A percentile compares a stretch with the other conserved stretches of the same genome.
Evolutionary conservation across 2,329 filamentous ascomycete genomes (phyloP).

Genomic region (Teratosphaeria nubilosa): DNA sequence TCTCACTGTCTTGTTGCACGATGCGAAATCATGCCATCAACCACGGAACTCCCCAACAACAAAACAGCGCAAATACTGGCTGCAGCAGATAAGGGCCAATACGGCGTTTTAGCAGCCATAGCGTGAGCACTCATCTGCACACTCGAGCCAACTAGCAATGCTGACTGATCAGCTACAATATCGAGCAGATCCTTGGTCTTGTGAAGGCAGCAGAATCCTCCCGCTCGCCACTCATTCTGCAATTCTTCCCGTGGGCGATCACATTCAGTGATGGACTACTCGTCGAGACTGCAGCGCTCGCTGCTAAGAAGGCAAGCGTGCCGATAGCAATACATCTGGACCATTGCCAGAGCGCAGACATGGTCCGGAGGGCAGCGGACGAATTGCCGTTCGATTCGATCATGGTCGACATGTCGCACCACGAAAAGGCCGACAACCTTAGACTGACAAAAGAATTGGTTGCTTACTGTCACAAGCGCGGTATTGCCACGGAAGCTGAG

Average conservation of each 20-base stretch:
- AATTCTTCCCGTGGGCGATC: conserved; percentile 68
- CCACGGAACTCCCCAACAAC: neutral
- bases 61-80: conserved; percentile 18
- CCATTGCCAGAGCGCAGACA: conserved; percentile 35
- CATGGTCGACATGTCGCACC: conserved; percentile 69
- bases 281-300: conserved; percentile 36
- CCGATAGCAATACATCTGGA: conserved; percentile 38
- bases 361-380: conserved; percentile 26
- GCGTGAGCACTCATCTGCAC: conserved; percentile 1
- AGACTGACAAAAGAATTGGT: conserved; percentile 53
- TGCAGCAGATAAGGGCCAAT: conserved; percentile 19
- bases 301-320: conserved; percentile 30
- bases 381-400: conserved; percentile 53
- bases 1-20: neutral
- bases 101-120: conserved; percentile 20
- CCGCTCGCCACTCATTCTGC: conserved; percentile 57
- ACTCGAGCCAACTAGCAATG: neutral
- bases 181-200: conserved; percentile 59
- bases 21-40: neutral
- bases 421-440: conserved; percentile 60
- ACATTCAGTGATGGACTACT: conserved; percentile 47
- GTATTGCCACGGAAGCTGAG: conserved; percentile 61
- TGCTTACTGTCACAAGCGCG: conserved; percentile 51
- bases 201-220: conserved; percentile 60
- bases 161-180: conserved; percentile 30